Conservation (phyloP, 495 filamentous ascomycete species). For the Oidiodendron maius region DNA sequence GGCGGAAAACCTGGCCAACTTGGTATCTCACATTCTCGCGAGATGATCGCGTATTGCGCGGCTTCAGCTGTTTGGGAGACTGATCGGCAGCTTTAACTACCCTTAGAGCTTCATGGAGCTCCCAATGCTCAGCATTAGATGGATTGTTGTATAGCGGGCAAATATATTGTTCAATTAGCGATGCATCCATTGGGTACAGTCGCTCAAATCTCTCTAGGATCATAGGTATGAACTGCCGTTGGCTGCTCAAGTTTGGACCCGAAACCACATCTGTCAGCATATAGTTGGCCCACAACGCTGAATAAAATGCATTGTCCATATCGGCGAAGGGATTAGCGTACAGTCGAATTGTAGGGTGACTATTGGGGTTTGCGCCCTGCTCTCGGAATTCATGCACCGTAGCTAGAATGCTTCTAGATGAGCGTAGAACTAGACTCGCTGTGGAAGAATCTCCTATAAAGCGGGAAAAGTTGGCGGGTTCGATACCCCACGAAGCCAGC, state of each 20-base stretch:
- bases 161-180: constrained; percentile 27
- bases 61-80: constrained; percentile 48
- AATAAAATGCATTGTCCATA: constrained; percentile 65
- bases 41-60: constrained; percentile 36
- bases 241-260: constrained; percentile 26
- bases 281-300: constrained; percentile 71
- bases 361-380: constrained; percentile 14
- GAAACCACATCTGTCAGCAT: constrained; percentile 41
- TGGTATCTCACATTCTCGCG: constrained; percentile 50
- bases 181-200: constrained; percentile 25
- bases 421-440: constrained; percentile 65
- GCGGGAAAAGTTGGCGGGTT: constrained; percentile 39
- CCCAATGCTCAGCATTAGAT: constrained; percentile 20
- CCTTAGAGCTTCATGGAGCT: constrained; percentile 42
- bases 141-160: constrained; percentile 21
- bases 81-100: constrained; percentile 56
- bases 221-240: constrained; percentile 58
- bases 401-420: constrained; percentile 71
- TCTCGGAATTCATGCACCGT: constrained; percentile 33
- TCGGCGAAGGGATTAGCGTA: constrained; percentile 37
- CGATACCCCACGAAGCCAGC: constrained; percentile 57
- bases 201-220: constrained; percentile 53
- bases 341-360: constrained; percentile 19
- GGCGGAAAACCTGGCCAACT: constrained; percentile 80
- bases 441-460: constrained; percentile 56